Base-by-base conservation (phyloP, 805 yeast species). In the Teunomyces funiuensis region DNA sequence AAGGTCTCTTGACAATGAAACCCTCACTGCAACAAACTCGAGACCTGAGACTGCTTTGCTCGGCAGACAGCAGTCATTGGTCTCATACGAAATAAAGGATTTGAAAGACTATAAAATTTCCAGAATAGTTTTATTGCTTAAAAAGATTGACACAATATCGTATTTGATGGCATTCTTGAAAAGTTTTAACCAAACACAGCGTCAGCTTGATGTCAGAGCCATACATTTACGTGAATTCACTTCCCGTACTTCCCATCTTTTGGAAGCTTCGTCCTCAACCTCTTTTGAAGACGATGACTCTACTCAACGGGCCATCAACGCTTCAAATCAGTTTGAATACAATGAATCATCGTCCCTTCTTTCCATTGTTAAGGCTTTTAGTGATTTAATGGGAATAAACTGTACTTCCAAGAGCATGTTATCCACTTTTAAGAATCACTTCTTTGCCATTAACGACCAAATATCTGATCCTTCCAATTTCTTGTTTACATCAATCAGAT, bases 241-340 rank as follows among this genome's bases (percentile, higher is more conserved):
- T 1, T 83, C 84, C 41, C 68, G 90, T 57, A 82, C 88, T 0
- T 80, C 87, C 0, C 86, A 83, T 57, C 62, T 83, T 39, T 69
- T 83, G 40, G 86, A 80, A 52, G 87, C 86, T 1, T 81, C 88
- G 1, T 46, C 54, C 10, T 28, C 40, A 8, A 25, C 22, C 6
- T 64, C 73, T 9, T 50, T 51, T 5, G 60, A 54, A 17, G 29
- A 44, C 9, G 54, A 49, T 17, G 39, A 23, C 11, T 19, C 16
- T 10, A 25, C 11, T 11, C 18, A 22, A 14, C 19, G 40, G 5
- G 40, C 44, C 7, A 36, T 41, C 6, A 48, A 43, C 10, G 47
- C 54, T 2, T 40, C 42, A 14, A 51, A 50, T 33, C 61, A 60
- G 27, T 47, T 42, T 14, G 70, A 65, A 28, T 50, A 47, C 30